Conservation (phyloP, 2,329 filamentous ascomycete genomes). For the Verticillium tricorpus region DNA sequence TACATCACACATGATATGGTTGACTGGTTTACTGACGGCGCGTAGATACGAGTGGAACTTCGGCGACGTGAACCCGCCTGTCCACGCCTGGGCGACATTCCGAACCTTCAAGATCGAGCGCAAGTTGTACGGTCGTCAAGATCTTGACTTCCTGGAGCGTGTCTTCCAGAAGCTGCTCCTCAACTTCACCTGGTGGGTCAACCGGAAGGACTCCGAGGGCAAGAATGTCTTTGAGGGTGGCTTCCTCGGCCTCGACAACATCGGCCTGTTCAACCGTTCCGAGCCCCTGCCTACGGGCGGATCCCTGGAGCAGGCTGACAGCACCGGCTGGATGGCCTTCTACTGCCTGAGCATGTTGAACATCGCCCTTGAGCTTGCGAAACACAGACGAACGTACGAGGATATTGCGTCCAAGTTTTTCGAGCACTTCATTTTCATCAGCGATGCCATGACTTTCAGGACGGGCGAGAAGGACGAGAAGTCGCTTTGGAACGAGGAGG, state of each 20-base stretch:
- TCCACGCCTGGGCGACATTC: constrained; percentile 95
- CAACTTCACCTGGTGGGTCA: constrained; percentile 99
- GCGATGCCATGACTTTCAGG: constrained; percentile 91
- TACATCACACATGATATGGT: constrained; percentile 8
- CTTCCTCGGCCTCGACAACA: constrained; percentile 94
- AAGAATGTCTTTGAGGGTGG: constrained; percentile 98
- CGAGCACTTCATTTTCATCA: constrained; percentile 97
- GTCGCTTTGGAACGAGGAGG: constrained; percentile 92
- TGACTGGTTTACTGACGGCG: neutral
- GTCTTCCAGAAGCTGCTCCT: constrained; percentile 94
- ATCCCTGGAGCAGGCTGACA: constrained; percentile 92
- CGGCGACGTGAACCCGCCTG: constrained; percentile 91
- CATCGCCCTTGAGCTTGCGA: constrained; percentile 90
- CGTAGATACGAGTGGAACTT: constrained; percentile 87
- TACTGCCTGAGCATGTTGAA: constrained; percentile 97
- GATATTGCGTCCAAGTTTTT: constrained; percentile 98
- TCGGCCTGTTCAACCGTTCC: constrained; percentile 94
- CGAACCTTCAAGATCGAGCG: constrained; percentile 97
- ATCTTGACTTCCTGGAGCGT: constrained; percentile 90
- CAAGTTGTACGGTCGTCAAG: constrained; percentile 92
- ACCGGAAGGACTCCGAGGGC: constrained; percentile 87
- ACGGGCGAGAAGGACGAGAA: constrained; percentile 66
- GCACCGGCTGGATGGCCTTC: constrained; percentile 98
- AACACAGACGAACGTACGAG: constrained; percentile 92
- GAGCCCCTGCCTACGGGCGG: constrained; percentile 92